These are phyloP conservation scores for Solanum corneliomulleri DNA, from an alignment of 257 asterid genomes.

Conservation along the genomic window DNA sequence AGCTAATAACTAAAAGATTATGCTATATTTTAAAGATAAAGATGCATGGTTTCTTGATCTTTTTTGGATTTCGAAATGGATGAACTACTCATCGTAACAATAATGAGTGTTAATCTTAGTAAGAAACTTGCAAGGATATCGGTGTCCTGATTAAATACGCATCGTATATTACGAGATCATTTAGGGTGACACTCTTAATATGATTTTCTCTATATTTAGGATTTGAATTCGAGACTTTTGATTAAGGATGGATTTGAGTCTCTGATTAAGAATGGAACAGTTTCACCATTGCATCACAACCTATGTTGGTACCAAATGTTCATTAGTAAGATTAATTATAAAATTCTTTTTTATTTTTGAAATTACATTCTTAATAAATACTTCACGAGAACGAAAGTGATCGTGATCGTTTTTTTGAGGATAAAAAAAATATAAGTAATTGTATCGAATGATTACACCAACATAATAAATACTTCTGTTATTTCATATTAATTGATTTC, in stretches of 20 bases:
- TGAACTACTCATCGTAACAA: not conserved
- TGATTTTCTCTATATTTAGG: fast-evolving
- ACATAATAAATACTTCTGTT: not conserved
- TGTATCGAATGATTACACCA: not conserved
- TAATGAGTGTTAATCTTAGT: not conserved
- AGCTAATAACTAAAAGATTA: not conserved
- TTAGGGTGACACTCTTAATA: fast-evolving
- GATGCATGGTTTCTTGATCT: not conserved
- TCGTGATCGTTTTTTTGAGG: not conserved
- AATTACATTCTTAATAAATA: not conserved
- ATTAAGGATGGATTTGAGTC: too few relatives aligned
- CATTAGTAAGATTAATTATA: not conserved
- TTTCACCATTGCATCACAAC: too few relatives aligned
- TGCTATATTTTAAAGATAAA: not conserved
- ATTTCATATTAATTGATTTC: not conserved
- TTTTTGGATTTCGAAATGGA: not conserved
- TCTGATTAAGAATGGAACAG: too few relatives aligned
- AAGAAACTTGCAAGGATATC: not conserved
- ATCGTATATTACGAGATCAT: fast-evolving
- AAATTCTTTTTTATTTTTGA: too few relatives aligned
- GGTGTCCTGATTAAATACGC: too few relatives aligned
- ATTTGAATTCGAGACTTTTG: too few relatives aligned
- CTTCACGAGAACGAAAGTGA: not conserved
- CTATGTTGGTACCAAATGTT: fast-evolving
- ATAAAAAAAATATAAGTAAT: not conserved